Conservation (phyloP, 2,329 filamentous ascomycete genomes). For the Fusarium drepaniforme region DNA sequence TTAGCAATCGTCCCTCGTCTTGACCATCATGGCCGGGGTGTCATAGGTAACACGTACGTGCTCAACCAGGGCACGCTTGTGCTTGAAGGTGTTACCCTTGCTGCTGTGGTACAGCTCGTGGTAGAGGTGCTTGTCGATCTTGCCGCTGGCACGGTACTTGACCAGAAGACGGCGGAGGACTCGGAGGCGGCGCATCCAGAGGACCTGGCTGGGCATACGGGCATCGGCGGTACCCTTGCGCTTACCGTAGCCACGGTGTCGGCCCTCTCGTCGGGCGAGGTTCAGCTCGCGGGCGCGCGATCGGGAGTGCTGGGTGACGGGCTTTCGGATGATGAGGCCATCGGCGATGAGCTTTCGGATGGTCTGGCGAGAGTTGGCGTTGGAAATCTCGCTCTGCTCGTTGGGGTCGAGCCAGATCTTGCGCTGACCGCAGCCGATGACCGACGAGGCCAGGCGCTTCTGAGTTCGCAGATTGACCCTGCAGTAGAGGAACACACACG, state of each 20-base stretch:
- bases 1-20: conserved; percentile 24
- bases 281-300: conserved; percentile 95
- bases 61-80: conserved; percentile 99
- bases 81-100: conserved; percentile 99
- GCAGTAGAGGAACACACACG: conserved; percentile 41
- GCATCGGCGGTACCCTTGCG: conserved; percentile 99
- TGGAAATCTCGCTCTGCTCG: conserved; percentile 99
- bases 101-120: conserved; percentile 99
- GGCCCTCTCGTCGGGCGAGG: conserved; percentile 92
- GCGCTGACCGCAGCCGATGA: conserved; percentile 99
- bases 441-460: conserved; percentile 99
- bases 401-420: conserved; percentile 99
- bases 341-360: conserved; percentile 99
- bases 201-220: conserved; percentile 97
- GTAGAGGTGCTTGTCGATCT: conserved; percentile 99
- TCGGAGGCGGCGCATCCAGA: conserved; percentile 99
- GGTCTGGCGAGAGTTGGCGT: conserved; percentile 99
- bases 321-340: conserved; percentile 99
- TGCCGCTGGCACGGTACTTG: conserved; percentile 99
- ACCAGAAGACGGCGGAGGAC: conserved; percentile 98
- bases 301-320: conserved; percentile 99
- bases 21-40: not conserved
- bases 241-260: conserved; percentile 99
- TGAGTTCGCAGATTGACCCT: conserved; percentile 99
- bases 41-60: conserved; percentile 80